A percentile compares a stretch with the other conserved stretches of the same genome.
Conservation (phyloP, 106 monocot genomes). For the Allium sativum region DNA sequence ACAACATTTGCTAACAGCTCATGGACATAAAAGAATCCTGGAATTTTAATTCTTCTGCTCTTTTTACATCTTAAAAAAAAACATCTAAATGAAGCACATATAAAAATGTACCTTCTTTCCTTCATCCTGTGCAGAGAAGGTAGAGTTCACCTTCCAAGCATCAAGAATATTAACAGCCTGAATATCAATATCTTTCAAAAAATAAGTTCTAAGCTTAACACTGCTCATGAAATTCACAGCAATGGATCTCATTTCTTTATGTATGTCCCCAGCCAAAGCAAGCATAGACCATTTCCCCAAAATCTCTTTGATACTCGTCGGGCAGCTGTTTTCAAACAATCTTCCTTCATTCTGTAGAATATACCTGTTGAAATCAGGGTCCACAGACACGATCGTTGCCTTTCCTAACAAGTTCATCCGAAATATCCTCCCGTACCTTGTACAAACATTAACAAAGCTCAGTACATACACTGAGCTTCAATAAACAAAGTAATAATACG, state of each 20-base stretch:
- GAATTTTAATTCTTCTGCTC: not conserved
- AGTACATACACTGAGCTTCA: not conserved
- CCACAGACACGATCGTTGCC: conserved; percentile 32
- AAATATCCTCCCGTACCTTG: conserved; percentile 37
- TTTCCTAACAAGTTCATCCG: conserved; percentile 24
- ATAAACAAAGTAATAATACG: not conserved
- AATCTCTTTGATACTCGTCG: conserved; percentile 21
- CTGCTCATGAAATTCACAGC: conserved; percentile 24
- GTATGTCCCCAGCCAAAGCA: conserved; percentile 17
- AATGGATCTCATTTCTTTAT: conserved; percentile 23
- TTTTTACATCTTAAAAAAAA: not conserved
- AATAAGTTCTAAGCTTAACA: conserved; percentile 11
- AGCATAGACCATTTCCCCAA: conserved; percentile 31
- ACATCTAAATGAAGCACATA: not conserved
- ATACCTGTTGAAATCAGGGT: conserved; percentile 30
- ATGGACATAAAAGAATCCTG: not conserved
- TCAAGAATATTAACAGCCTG: conserved; percentile 16
- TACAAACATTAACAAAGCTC: not conserved
- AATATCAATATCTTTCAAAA: conserved; percentile 16
- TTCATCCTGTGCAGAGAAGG: conserved; percentile 18
- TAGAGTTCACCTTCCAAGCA: conserved; percentile 14
- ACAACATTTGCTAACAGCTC: not conserved
- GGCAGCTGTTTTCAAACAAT: conserved; percentile 33
- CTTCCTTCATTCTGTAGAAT: conserved; percentile 33
- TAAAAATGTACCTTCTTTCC: conserved; percentile 17